Evolutionary conservation across 805 yeast genomes (phyloP), one percentile per base, ranked within the genome.

Genomic region (Naumovozyma castellii): DNA sequence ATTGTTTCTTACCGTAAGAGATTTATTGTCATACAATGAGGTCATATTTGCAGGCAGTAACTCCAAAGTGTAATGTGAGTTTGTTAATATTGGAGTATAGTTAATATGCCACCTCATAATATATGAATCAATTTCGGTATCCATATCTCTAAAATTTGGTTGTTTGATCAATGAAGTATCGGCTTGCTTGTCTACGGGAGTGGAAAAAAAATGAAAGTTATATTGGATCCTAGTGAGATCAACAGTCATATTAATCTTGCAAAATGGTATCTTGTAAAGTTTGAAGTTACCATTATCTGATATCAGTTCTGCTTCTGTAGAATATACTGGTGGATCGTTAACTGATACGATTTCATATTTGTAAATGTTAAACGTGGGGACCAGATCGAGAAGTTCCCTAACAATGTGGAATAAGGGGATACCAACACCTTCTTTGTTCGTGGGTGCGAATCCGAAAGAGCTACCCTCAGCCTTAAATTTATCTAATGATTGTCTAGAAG

Each of bases 401-500:
- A 38, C 30, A 15, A 49, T 42, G 13, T 39, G 45, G 16, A 49
- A 35, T 17, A 49, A 35, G 1, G 51, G 53, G 4, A 47, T 31
- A 9, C 53, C 53, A 8, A 47, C 44, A 20, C 51, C 53, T 16
- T 47, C 49, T n/a, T 42, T 34, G 27, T 41, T 39, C 16, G 44
- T 20, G 4, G 20, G 17, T 13, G 32, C 35, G 9, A 36, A 25
- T 5, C 43, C 29, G 10, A 34, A 34, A 16, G 32, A 33, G 9
- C 27, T 43, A 22, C 9, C 10, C 10, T 22, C 27, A 16, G 20
- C 34, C 36, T 41, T 47, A 35, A 43, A 49, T 25, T 20, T 36
- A 34, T 47, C 51, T 33, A 36, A 45, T 2, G 48, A 43, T 30
- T 47, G 46, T 33, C 37, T 35, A 18, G 50, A 43, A n/a, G 51